These are phyloP conservation scores for Camellia granthamiana DNA, from an alignment of 148 eudicot species.

Conservation along the genomic window DNA sequence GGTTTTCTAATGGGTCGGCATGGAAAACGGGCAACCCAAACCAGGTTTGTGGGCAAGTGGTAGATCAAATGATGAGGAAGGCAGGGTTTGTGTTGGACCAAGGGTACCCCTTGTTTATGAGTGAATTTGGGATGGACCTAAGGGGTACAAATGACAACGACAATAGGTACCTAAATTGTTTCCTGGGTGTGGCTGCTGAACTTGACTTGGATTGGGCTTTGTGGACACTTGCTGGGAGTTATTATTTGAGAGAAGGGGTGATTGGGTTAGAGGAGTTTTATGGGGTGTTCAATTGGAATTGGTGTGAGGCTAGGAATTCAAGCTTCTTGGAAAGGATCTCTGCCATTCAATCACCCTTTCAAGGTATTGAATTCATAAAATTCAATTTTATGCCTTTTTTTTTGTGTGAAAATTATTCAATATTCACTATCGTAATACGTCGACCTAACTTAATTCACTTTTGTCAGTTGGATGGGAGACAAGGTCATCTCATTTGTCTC, in stretches of 20 bases:
- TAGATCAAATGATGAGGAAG: conserved; percentile 30
- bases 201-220: conserved; percentile 80
- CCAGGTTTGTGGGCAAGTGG: conserved; percentile 55
- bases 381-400: background rate
- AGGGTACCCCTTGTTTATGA: conserved; percentile 82
- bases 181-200: conserved; percentile 70
- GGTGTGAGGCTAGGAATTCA: conserved; percentile 51
- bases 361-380: conserved; percentile 37
- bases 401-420: no score
- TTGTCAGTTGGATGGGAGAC: no score
- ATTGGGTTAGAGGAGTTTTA: conserved; percentile 61
- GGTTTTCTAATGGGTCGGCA: conserved; percentile 45
- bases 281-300: conserved; percentile 59
- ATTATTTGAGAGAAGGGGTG: conserved; percentile 63
- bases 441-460: no score
- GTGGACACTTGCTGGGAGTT: conserved; percentile 83
- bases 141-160: conserved; percentile 67
- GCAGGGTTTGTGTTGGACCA: conserved; percentile 49
- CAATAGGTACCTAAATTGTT: conserved; percentile 73
- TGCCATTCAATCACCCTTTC: conserved; percentile 61
- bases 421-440: no score
- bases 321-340: conserved; percentile 59
- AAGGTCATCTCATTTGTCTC: no score
- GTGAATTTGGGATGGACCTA: conserved; percentile 79
- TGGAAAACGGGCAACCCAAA: conserved; percentile 73